phyloP scores from a whole-genome alignment of 257 asterid genomes.

The Nemophila menziesii region DNA sequence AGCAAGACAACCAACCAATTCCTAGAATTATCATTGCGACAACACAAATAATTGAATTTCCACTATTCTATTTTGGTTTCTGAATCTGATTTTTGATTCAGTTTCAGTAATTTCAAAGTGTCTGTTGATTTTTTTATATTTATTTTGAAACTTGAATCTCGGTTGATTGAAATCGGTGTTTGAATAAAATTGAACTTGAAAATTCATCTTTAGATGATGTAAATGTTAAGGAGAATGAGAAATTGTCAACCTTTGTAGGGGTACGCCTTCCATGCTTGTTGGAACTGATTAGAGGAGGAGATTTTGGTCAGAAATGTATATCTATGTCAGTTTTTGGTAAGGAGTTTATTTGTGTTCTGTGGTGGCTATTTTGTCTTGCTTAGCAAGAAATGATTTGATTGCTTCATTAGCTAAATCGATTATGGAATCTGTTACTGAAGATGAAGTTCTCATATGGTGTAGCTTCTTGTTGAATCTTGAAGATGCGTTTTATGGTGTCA shows the following conservation, averaged over 20 bases:
- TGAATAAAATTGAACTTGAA: too few species aligned
- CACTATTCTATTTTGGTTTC: too few species aligned
- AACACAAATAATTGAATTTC: too few species aligned
- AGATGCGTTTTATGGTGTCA: constrained; percentile 75
- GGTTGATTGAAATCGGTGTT: too few species aligned
- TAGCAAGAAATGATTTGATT: constrained; percentile 58
- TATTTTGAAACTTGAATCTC: too few species aligned
- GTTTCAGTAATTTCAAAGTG: too few species aligned
- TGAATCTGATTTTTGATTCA: too few species aligned
- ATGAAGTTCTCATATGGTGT: constrained; percentile 72
- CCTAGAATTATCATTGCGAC: too few species aligned
- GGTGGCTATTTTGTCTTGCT: constrained; percentile 68
- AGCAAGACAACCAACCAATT: too few species aligned
- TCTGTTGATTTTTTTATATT: too few species aligned
- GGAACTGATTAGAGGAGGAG: constrained; percentile 43
- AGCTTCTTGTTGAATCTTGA: constrained; percentile 70
- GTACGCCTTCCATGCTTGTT: constrained; percentile 75
- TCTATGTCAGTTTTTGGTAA: constrained; percentile 31
- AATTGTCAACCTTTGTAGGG: constrained; percentile 59
- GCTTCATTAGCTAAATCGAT: constrained; percentile 71
- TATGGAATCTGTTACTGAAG: constrained; percentile 80
- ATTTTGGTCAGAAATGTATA: constrained; percentile 32
- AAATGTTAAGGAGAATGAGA: constrained; percentile 58
- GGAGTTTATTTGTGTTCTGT: constrained; percentile 41
- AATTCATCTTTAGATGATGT: too few species aligned